Conservation (phyloP, 2,329 filamentous ascomycete genomes). For the Fusarium nanum region DNA sequence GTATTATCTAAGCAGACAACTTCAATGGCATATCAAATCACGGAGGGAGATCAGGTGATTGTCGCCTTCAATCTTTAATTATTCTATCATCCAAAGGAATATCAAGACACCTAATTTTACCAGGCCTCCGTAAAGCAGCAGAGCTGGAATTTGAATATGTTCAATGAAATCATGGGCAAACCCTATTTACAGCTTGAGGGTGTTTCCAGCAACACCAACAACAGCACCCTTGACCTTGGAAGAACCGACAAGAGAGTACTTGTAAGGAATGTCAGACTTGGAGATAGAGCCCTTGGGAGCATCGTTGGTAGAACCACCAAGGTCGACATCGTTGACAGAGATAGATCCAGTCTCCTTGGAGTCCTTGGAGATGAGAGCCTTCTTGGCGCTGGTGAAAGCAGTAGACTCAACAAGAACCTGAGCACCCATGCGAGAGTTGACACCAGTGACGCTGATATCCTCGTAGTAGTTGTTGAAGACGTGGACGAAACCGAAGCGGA, state of each 20-base stretch:
- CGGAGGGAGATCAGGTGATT: fast-evolving
- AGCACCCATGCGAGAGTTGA: slow-evolving; percentile 69
- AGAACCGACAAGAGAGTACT: slow-evolving; percentile 59
- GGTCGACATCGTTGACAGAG: slow-evolving; percentile 55
- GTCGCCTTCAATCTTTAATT: neutral
- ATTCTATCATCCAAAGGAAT: neutral
- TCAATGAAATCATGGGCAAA: neutral
- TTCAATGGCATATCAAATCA: neutral
- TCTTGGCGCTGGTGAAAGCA: slow-evolving; percentile 57
- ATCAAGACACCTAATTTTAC: neutral
- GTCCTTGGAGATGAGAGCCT: slow-evolving; percentile 54
- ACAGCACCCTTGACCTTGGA: slow-evolving; percentile 59
- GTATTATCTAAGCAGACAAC: neutral
- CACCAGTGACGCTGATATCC: slow-evolving; percentile 56
- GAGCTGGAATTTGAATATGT: neutral
- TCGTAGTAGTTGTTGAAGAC: slow-evolving; percentile 66
- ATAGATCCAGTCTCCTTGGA: slow-evolving; percentile 57
- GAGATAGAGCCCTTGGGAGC: slow-evolving; percentile 64
- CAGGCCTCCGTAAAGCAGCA: neutral
- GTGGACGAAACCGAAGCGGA: slow-evolving; percentile 75
- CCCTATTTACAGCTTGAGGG: slow-evolving; percentile 49
- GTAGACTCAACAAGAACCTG: slow-evolving; percentile 69
- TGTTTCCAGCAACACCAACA: slow-evolving; percentile 54
- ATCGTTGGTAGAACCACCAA: slow-evolving; percentile 53
- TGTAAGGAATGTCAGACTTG: slow-evolving; percentile 65